Conservation (phyloP, 2,329 filamentous ascomycete genomes). For the Cordyceps farinosa region DNA sequence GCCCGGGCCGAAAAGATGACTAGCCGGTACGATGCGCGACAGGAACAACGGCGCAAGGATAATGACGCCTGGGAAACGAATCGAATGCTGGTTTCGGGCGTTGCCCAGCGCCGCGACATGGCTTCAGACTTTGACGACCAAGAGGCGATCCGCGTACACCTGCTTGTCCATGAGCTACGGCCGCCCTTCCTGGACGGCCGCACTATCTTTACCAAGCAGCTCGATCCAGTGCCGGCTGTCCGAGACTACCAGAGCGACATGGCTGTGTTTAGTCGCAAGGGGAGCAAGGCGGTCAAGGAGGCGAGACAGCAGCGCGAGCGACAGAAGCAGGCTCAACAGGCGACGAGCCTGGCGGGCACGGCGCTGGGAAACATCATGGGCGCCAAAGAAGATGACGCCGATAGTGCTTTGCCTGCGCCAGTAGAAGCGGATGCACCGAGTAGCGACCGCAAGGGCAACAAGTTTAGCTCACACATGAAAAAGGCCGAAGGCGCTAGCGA, state of each 20-base stretch:
- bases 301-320: slow-evolving; percentile 87
- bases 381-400: slow-evolving; percentile 86
- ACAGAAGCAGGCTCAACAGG: slow-evolving; percentile 90
- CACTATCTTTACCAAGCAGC: slow-evolving; percentile 94
- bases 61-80: slow-evolving; percentile 99
- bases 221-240: slow-evolving; percentile 91
- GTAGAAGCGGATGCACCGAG: slow-evolving; percentile 65
- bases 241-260: slow-evolving; percentile 95
- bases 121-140: slow-evolving; percentile 86
- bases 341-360: slow-evolving; percentile 88
- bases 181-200: slow-evolving; percentile 93
- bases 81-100: slow-evolving; percentile 93
- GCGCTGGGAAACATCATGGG: slow-evolving; percentile 93
- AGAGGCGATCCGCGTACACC: slow-evolving; percentile 81
- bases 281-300: slow-evolving; percentile 89
- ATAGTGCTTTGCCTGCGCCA: slow-evolving; percentile 77
- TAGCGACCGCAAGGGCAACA: slow-evolving; percentile 50
- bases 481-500: slow-evolving; percentile 80
- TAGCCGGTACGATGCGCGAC: slow-evolving; percentile 63
- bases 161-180: slow-evolving; percentile 88
- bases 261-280: slow-evolving; percentile 96
- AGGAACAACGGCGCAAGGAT: slow-evolving; percentile 84
- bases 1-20: slow-evolving; percentile 77
- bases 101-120: slow-evolving; percentile 83
- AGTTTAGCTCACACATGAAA: slow-evolving; percentile 89